Conservation (phyloP, 2,329 filamentous ascomycete species). For the Mariannaea elegans region DNA sequence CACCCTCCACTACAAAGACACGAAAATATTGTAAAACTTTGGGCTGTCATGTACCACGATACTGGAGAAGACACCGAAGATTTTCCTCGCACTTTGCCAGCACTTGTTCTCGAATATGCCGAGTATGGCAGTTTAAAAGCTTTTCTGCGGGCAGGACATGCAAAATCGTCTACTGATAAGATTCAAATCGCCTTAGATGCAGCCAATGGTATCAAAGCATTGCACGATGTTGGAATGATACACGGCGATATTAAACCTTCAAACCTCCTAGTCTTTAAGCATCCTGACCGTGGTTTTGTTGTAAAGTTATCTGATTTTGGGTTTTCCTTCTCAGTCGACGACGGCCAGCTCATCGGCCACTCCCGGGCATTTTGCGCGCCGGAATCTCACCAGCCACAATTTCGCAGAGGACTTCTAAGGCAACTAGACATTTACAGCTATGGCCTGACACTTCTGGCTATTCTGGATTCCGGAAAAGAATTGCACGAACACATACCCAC, state of each 20-base stretch:
- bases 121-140: neutral
- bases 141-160: neutral
- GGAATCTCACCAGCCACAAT: neutral
- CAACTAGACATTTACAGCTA: neutral
- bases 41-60: neutral
- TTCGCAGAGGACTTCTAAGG: neutral
- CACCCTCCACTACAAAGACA: neutral
- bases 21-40: neutral
- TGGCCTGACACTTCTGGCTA: neutral
- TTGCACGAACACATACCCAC: neutral
- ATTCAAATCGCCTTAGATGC: neutral
- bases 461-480: neutral
- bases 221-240: neutral
- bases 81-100: neutral
- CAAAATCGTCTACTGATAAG: neutral
- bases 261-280: neutral
- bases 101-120: neutral
- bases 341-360: neutral
- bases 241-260: neutral
- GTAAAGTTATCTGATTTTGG: neutral
- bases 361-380: neutral
- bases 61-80: neutral
- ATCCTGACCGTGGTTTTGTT: neutral
- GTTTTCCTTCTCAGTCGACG: neutral
- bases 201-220: neutral